Conservation (phyloP, 176 grass and related monocot species). For the Oryza rufipogon region DNA sequence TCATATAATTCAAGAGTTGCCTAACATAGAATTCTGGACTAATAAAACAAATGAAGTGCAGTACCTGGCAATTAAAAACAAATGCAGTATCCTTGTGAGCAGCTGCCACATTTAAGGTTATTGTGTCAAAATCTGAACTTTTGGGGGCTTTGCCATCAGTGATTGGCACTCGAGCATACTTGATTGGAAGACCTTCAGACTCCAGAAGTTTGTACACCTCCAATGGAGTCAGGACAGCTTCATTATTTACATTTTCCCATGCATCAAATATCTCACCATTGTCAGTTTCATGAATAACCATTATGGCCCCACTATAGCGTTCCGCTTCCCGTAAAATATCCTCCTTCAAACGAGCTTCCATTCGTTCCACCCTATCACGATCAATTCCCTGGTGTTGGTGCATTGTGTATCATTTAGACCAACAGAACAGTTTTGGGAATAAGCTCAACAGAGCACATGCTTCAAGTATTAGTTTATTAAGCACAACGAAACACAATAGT, state of each 20-base stretch:
- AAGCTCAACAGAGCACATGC: background rate
- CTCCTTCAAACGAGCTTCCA: constrained; percentile 98
- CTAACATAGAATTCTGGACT: constrained; percentile 24
- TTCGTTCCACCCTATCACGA: constrained; percentile 87
- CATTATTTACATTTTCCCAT: constrained; percentile 83
- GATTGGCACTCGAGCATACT: constrained; percentile 95
- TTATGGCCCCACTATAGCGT: constrained; percentile 74
- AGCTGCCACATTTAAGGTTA: constrained; percentile 76
- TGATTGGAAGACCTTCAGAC: constrained; percentile 80
- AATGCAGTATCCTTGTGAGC: constrained; percentile 75
- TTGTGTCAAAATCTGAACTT: constrained; percentile 95
- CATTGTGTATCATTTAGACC: constrained; percentile 31
- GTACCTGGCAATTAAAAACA: constrained; percentile 98
- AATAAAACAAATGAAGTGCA: constrained; percentile 26
- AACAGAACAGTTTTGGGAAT: constrained; percentile 15
- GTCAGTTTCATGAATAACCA: constrained; percentile 95
- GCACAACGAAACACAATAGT: constrained; percentile 32
- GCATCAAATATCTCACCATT: constrained; percentile 88
- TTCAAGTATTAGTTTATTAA: constrained; percentile 31
- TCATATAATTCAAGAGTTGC: constrained; percentile 18
- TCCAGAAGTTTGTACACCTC: constrained; percentile 92
- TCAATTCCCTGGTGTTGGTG: constrained; percentile 73
- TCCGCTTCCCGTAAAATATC: constrained; percentile 91
- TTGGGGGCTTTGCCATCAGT: constrained; percentile 99
- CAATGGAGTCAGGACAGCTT: constrained; percentile 87